Evolutionary conservation across 148 eudicot genomes (phyloP), one percentile per base, ranked within the genome.

Genomic region (Cornus florida): DNA sequence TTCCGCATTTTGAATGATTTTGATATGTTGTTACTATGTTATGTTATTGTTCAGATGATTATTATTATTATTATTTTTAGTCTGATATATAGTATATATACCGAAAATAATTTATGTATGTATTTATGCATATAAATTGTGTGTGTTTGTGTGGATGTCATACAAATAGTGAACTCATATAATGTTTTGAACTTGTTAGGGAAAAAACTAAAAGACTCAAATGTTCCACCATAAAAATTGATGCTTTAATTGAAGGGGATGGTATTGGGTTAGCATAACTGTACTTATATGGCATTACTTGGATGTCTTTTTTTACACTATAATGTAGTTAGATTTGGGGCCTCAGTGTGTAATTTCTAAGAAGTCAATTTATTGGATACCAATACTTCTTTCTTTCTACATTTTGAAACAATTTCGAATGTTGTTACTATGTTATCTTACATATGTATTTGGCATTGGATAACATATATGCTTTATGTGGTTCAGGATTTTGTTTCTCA

Each of bases 401-500:
- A 53, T 12, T 53, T 14, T 53, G 59, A 4, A 0, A 53, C 1
- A 53, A 0, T 53, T 53, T 48, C 11, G 2, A 35, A 7, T 7
- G 53, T 48, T 48, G 53, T 35, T 35, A 48, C 53, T 48, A 11
- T 48, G 53, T 48, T 48, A 11, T 48, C 53, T 7, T 3, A 48
- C 53, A 3, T 8, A 48, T 7, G 7, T 1, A 48, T 48, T 3
- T 53, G 17, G 17, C 17, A 11, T 53, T 31, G 56, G 71, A 33
- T 66, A 46, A 75, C 64, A 56, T 7, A 59, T 32, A 59, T 32
- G 35, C 65, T 82, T 57, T 73, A 14, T 81, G 48, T 82, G 73
- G 64, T 84, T 80, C 92, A 95, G 99, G 97, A 70, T 89, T 87
- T 71, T 73, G 80, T 75, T 84, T 92, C 69, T 65, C 85, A 56